Evolutionary conservation across 495 filamentous ascomycete species (phyloP).

Genomic region (Podospora australis): DNA sequence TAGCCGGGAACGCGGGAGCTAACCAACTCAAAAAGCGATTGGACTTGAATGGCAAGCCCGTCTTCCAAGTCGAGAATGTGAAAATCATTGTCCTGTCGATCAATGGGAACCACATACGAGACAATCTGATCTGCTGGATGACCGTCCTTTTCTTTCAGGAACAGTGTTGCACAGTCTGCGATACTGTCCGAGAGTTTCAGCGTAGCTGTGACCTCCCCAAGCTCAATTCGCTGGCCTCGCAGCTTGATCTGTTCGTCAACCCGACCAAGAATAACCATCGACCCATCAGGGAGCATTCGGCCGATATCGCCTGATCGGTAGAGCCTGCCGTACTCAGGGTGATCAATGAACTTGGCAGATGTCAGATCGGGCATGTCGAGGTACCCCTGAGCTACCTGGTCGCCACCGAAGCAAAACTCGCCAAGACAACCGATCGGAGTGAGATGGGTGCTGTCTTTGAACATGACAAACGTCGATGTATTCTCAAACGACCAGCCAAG

Average conservation of each 20-base stretch:
- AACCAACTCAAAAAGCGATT: conserved; percentile 37
- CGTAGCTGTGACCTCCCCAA: conserved; percentile 65
- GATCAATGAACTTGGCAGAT: conserved; percentile 54
- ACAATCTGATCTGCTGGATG: conserved; percentile 41
- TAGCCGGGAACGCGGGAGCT: conserved; percentile 49
- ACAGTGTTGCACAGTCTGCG: conserved; percentile 47
- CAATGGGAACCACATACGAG: conserved; percentile 50
- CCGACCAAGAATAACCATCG: conserved; percentile 64
- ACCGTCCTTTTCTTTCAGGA: conserved; percentile 26
- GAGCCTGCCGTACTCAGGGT: conserved; percentile 57
- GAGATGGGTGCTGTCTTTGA: conserved; percentile 31
- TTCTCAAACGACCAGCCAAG: conserved; percentile 62
- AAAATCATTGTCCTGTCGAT: conserved; percentile 13
- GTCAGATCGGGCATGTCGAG: conserved; percentile 52
- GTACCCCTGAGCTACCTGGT: conserved; percentile 71
- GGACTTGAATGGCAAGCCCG: conserved; percentile 14
- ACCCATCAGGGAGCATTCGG: conserved; percentile 61
- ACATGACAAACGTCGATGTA: conserved; percentile 63
- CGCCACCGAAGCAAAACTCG: conserved; percentile 78
- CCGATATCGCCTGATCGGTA: conserved; percentile 70
- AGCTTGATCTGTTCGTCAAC: conserved; percentile 78
- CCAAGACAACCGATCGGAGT: conserved; percentile 64
- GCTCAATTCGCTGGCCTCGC: conserved; percentile 70
- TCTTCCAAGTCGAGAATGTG: conserved; percentile 21
- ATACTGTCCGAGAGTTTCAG: conserved; percentile 40